These are phyloP conservation scores for Bothriochloa decipiens DNA, from an alignment of 176 grass and related monocot species.

Conservation along the genomic window DNA sequence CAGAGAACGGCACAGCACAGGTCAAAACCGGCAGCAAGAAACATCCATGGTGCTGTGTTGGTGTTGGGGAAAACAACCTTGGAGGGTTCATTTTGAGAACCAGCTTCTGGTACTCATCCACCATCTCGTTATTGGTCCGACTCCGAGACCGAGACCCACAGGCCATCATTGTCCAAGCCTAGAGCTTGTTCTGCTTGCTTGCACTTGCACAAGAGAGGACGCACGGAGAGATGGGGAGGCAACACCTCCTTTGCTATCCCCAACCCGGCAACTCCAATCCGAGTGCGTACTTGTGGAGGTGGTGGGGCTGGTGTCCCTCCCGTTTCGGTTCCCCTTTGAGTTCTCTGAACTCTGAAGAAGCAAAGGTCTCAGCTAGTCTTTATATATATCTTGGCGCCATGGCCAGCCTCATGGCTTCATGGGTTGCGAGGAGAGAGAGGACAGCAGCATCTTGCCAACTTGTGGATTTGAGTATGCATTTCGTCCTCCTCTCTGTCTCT, in stretches of 20 bases:
- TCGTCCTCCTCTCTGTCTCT: background rate
- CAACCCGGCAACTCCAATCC: slow-evolving; percentile 22
- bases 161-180: slow-evolving; percentile 57
- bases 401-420: background rate
- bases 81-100: slow-evolving; percentile 97
- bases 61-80: slow-evolving; percentile 50
- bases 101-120: slow-evolving; percentile 92
- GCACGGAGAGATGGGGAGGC: slow-evolving; percentile 18
- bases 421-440: background rate
- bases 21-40: slow-evolving; percentile 26
- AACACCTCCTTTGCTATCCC: slow-evolving; percentile 40
- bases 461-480: slow-evolving; percentile 44
- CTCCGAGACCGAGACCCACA: slow-evolving; percentile 74
- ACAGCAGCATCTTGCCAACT: slow-evolving; percentile 19
- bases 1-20: background rate
- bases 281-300: slow-evolving; percentile 24
- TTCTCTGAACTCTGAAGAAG: slow-evolving; percentile 34
- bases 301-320: background rate
- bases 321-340: slow-evolving; percentile 8
- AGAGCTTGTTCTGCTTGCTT: background rate
- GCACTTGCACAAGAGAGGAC: slow-evolving; percentile 15
- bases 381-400: slow-evolving; percentile 44
- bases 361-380: slow-evolving; percentile 43
- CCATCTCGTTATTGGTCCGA: slow-evolving; percentile 57
- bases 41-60: slow-evolving; percentile 1